Evolutionary conservation across 495 filamentous ascomycete genomes (phyloP).

Genomic region (Penicillium longicatenatum): DNA sequence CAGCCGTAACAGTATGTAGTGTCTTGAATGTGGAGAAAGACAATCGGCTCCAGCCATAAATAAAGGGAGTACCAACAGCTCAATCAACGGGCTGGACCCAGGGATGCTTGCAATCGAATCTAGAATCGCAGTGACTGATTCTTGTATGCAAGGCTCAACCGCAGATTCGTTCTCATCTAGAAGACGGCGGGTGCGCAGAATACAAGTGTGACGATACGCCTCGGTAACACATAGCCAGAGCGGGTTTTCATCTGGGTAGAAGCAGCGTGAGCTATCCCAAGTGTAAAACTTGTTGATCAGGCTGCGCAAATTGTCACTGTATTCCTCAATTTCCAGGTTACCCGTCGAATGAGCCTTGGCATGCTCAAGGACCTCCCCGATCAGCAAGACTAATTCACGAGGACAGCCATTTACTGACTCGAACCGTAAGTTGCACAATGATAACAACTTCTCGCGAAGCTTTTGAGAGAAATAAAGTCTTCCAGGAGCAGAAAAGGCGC

Average conservation of each 20-base stretch:
- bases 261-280: slow-evolving; percentile 28
- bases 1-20: slow-evolving; percentile 35
- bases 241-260: slow-evolving; percentile 32
- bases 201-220: slow-evolving; percentile 37
- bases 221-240: slow-evolving; percentile 36
- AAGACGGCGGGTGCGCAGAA: slow-evolving; percentile 36
- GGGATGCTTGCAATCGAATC: slow-evolving; percentile 37
- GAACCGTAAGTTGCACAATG: slow-evolving; percentile 31
- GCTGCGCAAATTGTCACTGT: slow-evolving; percentile 18
- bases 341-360: slow-evolving; percentile 34
- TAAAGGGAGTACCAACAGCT: slow-evolving; percentile 37
- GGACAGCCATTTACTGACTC: slow-evolving; percentile 43
- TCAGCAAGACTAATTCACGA: slow-evolving; percentile 36
- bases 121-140: slow-evolving; percentile 32
- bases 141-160: slow-evolving; percentile 28
- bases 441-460: slow-evolving; percentile 33
- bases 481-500: slow-evolving; percentile 35
- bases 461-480: slow-evolving; percentile 38
- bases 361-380: slow-evolving; percentile 34
- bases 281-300: slow-evolving; percentile 29
- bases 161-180: slow-evolving; percentile 31
- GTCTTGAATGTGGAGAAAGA: slow-evolving; percentile 34
- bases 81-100: slow-evolving; percentile 26
- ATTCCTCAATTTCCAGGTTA: slow-evolving; percentile 21
- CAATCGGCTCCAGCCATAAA: slow-evolving; percentile 43